phyloP scores from a whole-genome alignment of 306 rosid genomes.

The Canavalia ensiformis region DNA sequence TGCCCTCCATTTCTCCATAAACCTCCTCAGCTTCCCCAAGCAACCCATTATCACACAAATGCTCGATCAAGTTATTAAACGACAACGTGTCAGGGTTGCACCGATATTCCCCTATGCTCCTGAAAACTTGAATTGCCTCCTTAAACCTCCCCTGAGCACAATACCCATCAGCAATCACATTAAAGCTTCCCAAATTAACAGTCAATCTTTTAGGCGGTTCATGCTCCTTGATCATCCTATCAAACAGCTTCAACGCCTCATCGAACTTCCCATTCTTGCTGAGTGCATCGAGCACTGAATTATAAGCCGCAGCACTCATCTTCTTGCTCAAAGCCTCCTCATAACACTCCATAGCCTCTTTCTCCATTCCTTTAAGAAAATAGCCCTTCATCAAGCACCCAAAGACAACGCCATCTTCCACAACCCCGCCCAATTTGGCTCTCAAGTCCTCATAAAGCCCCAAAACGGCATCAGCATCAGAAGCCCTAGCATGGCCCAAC shows the following conservation, averaged over 20 bases:
- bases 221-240: conserved; percentile 76
- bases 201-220: conserved; percentile 64
- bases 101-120: conserved; percentile 86
- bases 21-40: conserved; percentile 81
- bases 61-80: conserved; percentile 91
- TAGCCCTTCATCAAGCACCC: conserved; percentile 93
- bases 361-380: conserved; percentile 84
- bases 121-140: conserved; percentile 81
- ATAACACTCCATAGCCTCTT: conserved; percentile 85
- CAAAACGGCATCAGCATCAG: conserved; percentile 71
- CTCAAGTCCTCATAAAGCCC: conserved; percentile 75
- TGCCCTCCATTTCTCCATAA: conserved; percentile 80
- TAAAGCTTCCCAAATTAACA: conserved; percentile 91
- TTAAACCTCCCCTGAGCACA: conserved; percentile 69
- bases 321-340: conserved; percentile 71
- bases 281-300: conserved; percentile 87
- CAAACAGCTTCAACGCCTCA: conserved; percentile 76
- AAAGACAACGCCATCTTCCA: conserved; percentile 80
- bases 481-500: conserved; percentile 74
- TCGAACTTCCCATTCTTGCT: conserved; percentile 78
- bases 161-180: conserved; percentile 88
- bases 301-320: conserved; percentile 79
- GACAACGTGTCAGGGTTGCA: conserved; percentile 81
- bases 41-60: conserved; percentile 74
- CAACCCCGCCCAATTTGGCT: conserved; percentile 67